Conservation (phyloP, 1,139 yeast species). For the Scheffersomyces cryptocercus region DNA sequence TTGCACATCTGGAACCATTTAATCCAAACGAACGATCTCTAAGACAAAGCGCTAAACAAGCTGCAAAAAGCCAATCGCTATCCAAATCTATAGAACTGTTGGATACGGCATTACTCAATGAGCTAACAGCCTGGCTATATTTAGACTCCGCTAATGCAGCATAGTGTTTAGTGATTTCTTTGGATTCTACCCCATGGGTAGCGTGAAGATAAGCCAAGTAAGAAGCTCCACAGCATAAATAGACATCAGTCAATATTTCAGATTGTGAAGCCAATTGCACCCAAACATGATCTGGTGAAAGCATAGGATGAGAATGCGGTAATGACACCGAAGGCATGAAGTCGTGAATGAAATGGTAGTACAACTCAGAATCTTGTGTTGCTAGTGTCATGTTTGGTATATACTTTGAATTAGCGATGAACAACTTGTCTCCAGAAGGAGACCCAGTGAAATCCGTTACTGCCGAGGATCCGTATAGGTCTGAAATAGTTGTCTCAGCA, state of each 20-base stretch:
- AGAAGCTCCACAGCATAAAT: constrained; percentile 39
- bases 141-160: constrained; percentile 18
- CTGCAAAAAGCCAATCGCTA: constrained; percentile 34
- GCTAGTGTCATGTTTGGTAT: constrained; percentile 10
- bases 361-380: constrained; percentile 13
- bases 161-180: constrained; percentile 6
- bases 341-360: constrained; percentile 32
- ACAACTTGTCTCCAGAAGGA: background rate
- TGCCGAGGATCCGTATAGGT: too few relatives aligned
- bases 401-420: constrained; percentile 5
- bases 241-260: constrained; percentile 29
- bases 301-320: constrained; percentile 39
- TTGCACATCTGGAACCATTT: constrained; percentile 26
- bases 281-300: constrained; percentile 32
- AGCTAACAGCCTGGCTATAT: constrained; percentile 20
- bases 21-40: constrained; percentile 30
- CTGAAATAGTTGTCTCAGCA: too few relatives aligned
- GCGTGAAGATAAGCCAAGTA: constrained; percentile 21
- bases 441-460: too few relatives aligned
- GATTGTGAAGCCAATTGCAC: constrained; percentile 25
- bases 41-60: constrained; percentile 33
- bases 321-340: constrained; percentile 42
- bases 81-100: constrained; percentile 12
- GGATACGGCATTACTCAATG: constrained; percentile 7
- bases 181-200: background rate